Evolutionary conservation across 2,329 filamentous ascomycete species (phyloP).

Genomic region (Tricladium varicosporioides): DNA sequence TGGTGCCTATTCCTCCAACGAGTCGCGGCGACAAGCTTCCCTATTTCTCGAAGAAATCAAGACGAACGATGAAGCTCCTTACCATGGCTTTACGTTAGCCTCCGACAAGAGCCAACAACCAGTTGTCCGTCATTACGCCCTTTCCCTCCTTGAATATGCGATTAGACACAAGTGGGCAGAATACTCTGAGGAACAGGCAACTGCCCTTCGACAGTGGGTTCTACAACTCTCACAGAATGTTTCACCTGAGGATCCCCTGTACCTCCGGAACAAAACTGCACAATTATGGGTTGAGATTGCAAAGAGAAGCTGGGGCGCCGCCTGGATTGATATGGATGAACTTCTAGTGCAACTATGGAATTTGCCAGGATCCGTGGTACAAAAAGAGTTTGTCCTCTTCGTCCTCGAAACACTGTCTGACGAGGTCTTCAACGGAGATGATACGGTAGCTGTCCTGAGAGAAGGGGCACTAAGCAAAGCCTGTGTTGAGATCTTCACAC

Average conservation of each 20-base stretch:
- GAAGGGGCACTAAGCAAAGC: slow-evolving; percentile 83
- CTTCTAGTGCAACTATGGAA: slow-evolving; percentile 83
- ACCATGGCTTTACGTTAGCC: slow-evolving; percentile 81
- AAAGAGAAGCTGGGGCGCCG: slow-evolving; percentile 86
- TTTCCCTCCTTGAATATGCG: slow-evolving; percentile 87
- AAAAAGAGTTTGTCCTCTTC: slow-evolving; percentile 83
- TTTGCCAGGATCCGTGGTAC: slow-evolving; percentile 55
- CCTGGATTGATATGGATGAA: slow-evolving; percentile 94
- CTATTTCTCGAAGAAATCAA: slow-evolving; percentile 85
- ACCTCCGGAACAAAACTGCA: slow-evolving; percentile 88
- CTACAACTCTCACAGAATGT: slow-evolving; percentile 74
- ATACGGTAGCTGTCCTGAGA: slow-evolving; percentile 78
- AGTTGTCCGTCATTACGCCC: slow-evolving; percentile 87
- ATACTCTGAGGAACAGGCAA: slow-evolving; percentile 66
- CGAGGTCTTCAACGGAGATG: slow-evolving; percentile 89
- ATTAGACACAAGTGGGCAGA: slow-evolving; percentile 82
- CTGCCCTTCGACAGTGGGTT: slow-evolving; percentile 71
- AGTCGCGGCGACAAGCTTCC: slow-evolving; percentile 78
- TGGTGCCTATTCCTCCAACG: slow-evolving; percentile 75
- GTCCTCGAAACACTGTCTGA: slow-evolving; percentile 91
- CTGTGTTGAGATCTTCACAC: slow-evolving; percentile 91
- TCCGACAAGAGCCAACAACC: slow-evolving; percentile 71
- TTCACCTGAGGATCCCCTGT: slow-evolving; percentile 70
- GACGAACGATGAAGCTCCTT: slow-evolving; percentile 72
- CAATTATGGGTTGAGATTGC: slow-evolving; percentile 94